phyloP scores from a whole-genome alignment of 2,329 filamentous ascomycete genomes.

The Calonectria honghensis region DNA sequence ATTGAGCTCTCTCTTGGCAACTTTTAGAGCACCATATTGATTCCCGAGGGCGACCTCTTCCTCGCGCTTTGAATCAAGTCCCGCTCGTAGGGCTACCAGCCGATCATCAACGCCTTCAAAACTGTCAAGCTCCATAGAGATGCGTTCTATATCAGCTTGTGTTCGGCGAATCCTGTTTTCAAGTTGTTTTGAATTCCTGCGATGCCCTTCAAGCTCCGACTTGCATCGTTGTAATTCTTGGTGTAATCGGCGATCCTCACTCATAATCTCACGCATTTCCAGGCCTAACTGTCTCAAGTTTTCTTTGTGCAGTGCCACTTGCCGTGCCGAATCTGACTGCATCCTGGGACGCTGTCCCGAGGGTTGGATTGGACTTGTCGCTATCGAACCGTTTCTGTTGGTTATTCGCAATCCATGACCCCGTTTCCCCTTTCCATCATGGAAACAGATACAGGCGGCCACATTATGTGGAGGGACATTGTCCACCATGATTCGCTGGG shows the following conservation, averaged over 20 bases:
- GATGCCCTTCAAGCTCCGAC: conserved; percentile 67
- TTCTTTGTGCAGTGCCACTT: conserved; percentile 74
- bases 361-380: conserved; percentile 66
- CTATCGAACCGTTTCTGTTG: conserved; percentile 63
- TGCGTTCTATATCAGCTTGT: conserved; percentile 73
- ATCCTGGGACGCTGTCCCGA: conserved; percentile 79
- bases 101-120: conserved; percentile 81
- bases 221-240: conserved; percentile 70
- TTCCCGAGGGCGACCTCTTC: conserved; percentile 70
- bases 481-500: conserved; percentile 80
- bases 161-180: conserved; percentile 75
- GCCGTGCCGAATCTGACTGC: conserved; percentile 83
- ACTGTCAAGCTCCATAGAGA: conserved; percentile 76
- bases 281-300: conserved; percentile 71
- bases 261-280: conserved; percentile 72
- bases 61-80: conserved; percentile 73
- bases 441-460: conserved; percentile 80
- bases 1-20: conserved; percentile 71
- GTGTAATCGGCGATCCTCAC: conserved; percentile 67
- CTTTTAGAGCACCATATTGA: conserved; percentile 72
- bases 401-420: conserved; percentile 77
- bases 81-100: conserved; percentile 74
- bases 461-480: conserved; percentile 80
- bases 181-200: conserved; percentile 61
- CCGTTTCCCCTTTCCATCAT: conserved; percentile 72